A percentile compares a stretch with the other conserved stretches of the same genome.
phyloP scores from a whole-genome alignment of 345 rosid species.

The Ailanthus altissimus region DNA sequence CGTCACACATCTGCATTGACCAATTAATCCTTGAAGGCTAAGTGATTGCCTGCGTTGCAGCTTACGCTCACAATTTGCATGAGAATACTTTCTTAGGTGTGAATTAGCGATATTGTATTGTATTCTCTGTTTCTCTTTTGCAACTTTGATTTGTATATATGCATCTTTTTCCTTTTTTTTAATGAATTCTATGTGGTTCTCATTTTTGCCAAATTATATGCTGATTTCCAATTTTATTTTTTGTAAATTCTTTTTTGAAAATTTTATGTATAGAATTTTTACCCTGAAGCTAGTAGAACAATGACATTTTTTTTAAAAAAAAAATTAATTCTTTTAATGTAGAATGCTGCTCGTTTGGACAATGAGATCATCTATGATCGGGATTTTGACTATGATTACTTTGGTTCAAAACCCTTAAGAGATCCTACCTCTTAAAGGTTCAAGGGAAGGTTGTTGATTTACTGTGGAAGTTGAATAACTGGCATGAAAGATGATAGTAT shows the following conservation, averaged over 20 bases:
- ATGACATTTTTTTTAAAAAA: background rate
- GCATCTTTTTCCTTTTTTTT: slow-evolving; percentile 37
- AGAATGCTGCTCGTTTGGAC: slow-evolving; percentile 76
- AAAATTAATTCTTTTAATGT: slow-evolving; percentile 17
- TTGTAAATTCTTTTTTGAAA: background rate
- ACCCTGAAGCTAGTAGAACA: background rate
- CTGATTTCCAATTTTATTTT: background rate
- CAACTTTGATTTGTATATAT: background rate
- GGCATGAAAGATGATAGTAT: slow-evolving; percentile 96
- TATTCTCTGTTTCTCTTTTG: background rate
- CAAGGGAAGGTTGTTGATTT: slow-evolving; percentile 63
- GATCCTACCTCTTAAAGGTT: slow-evolving; percentile 86
- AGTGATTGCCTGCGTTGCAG: background rate
- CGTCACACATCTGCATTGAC: background rate
- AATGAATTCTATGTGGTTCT: slow-evolving; percentile 80
- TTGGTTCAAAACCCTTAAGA: slow-evolving; percentile 92
- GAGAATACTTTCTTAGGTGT: background rate
- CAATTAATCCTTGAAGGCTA: background rate
- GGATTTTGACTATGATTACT: slow-evolving; percentile 87
- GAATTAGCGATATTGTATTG: background rate
- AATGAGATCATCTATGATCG: slow-evolving; percentile 85
- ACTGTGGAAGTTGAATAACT: slow-evolving; percentile 76
- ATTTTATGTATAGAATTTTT: background rate
- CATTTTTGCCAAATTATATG: background rate
- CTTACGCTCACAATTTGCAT: background rate